phyloP scores from a whole-genome alignment of 371 early-diverging fungal species.

The Choanephora cucurbitarum region DNA sequence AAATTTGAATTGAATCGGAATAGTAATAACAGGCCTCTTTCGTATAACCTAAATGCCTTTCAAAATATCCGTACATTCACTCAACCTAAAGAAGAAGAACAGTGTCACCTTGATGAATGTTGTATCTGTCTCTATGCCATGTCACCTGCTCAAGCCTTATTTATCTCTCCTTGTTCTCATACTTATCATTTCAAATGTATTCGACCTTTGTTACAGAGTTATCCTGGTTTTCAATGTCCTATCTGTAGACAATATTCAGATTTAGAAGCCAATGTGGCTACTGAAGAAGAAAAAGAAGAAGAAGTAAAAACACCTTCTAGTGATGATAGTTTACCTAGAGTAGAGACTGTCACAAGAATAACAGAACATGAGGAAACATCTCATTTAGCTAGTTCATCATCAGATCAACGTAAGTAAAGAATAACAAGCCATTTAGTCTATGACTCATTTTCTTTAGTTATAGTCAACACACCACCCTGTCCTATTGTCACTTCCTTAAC shows the following conservation, averaged over 20 bases:
- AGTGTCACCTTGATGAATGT: slow-evolving; percentile 68
- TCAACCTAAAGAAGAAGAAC: not conserved
- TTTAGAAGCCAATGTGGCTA: slow-evolving; percentile 82
- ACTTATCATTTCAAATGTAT: slow-evolving; percentile 96
- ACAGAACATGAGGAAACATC: slow-evolving; percentile 1
- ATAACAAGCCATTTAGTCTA: no score
- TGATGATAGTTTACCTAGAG: slow-evolving; percentile 4
- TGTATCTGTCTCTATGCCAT: slow-evolving; percentile 93
- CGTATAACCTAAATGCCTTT: slow-evolving; percentile 32
- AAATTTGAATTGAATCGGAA: slow-evolving; percentile 77
- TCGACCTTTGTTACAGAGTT: slow-evolving; percentile 69
- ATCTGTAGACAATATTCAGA: slow-evolving; percentile 94
- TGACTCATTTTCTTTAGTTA: no score
- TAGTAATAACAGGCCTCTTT: slow-evolving; percentile 12
- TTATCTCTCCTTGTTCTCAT: slow-evolving; percentile 94
- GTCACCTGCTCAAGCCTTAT: slow-evolving; percentile 90
- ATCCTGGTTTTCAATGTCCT: slow-evolving; percentile 90
- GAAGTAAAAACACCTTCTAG: slow-evolving; percentile 1
- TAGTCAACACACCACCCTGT: no score
- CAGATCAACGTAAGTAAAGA: not conserved
- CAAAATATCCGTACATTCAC: slow-evolving; percentile 31
- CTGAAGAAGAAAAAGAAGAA: slow-evolving; percentile 34
- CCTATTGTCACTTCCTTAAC: no score
- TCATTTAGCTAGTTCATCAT: not conserved
- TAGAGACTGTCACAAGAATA: not conserved